Conservation (phyloP, 352 stramenopile genomes). For the Pythium myriotylum region DNA sequence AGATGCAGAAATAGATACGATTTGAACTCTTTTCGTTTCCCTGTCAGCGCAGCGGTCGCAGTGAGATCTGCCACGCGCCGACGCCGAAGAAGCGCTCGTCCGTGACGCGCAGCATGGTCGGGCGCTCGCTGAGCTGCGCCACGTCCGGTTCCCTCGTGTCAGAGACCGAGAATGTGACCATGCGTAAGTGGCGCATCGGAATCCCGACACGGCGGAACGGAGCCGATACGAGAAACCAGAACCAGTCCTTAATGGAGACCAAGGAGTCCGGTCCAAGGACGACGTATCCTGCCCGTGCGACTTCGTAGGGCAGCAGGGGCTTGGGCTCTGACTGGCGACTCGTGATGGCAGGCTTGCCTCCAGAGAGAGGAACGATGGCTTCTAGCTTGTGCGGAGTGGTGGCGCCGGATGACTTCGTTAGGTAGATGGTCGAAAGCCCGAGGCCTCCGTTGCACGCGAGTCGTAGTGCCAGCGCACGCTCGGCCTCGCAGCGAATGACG, state of each 20-base stretch:
- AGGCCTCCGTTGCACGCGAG: conserved; percentile 32
- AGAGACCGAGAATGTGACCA: conserved; percentile 20
- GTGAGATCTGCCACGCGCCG: conserved; percentile 20
- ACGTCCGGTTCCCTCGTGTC: not conserved
- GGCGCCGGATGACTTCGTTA: not conserved
- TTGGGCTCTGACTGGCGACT: not conserved
- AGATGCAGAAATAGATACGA: too few species aligned
- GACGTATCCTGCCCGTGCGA: conserved; percentile 16
- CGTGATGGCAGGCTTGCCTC: not conserved
- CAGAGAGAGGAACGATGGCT: not conserved
- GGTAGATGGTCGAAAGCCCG: conserved; percentile 22
- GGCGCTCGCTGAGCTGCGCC: conserved; percentile 16
- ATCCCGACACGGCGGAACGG: conserved; percentile 9
- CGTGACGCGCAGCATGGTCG: conserved; percentile 21
- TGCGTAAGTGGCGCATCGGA: conserved; percentile 17
- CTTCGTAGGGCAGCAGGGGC: conserved; percentile 17
- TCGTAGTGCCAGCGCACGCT: conserved; percentile 31
- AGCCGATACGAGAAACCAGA: conserved; percentile 16
- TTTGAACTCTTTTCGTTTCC: too few species aligned
- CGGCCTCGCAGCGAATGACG: conserved; percentile 20
- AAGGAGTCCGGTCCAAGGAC: conserved; percentile 21
- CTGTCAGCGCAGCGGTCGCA: conserved; percentile 4
- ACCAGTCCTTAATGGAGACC: conserved; percentile 27
- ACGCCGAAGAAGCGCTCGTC: conserved; percentile 12
- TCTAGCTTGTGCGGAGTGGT: conserved; percentile 36